Evolutionary conservation across 2,329 filamentous ascomycete species (phyloP), one percentile per base, ranked within the genome.

Genomic region (Ophiostoma quercus): DNA sequence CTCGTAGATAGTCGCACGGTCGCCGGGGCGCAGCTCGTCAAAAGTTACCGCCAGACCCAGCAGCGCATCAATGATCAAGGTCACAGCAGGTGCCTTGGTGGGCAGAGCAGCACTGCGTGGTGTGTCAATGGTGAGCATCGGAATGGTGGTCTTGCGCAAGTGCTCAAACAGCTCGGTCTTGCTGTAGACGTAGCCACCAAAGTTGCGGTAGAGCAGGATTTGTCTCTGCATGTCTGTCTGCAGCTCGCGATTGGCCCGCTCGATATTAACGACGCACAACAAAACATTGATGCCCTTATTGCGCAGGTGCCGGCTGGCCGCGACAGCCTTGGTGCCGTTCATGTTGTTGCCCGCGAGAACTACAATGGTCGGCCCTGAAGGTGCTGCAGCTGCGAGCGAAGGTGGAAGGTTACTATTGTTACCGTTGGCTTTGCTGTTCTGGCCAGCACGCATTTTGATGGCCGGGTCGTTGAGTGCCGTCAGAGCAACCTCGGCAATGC

Each of bases 331-430:
- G 51, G 92, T 89, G 54, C 94, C 94, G 0, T 90, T 93, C 74
- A 92, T 92, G 79, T 97, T 94, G 78, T 97, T 98, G n/a, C 95
- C 94, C 0, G 92, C 94, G n/a, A 98, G 84, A 7, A 98, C 87
- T 29, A 96, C 88, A 41, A 88, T 81, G 0, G 83, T 82, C 37
- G 79, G 74, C 19, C 19, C 32, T 8, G 62, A 39, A 14, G 79
- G 74, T 6, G 34, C 32, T 3, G 62, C 12, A 14, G 62, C 41
- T 22, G 62, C 9, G 5, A 39, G 32, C 9, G 62, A 65, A 4
- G 62, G 34, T 34, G 62, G 19, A 16, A 39, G 62, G 19, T 39
- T 65, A 8, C 62, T 34, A n/a, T 39, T 65, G 60, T 22, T 37
- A 19, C 60, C 32, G 39, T 66, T 66, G 11, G 6, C 39, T 12